Base-by-base conservation (phyloP, 2,329 filamentous ascomycete genomes). In the Neopestalotiopsis clavispora region DNA sequence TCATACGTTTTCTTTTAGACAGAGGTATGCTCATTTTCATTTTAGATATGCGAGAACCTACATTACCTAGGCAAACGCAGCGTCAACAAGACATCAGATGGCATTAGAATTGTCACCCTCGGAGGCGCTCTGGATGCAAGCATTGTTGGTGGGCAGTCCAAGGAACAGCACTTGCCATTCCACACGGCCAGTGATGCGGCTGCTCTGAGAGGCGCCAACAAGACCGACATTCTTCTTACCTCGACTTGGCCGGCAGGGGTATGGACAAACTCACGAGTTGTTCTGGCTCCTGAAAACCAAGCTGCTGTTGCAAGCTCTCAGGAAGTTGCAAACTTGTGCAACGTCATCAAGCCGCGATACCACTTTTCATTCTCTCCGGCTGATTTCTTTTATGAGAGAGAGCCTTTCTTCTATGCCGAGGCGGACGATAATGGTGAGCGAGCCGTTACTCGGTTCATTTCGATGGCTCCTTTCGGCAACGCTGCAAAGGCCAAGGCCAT, bases 31-130 rank as follows among this genome's bases (percentile, higher is more conserved):
- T 49, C 14, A 45, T 28, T 3, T 32, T 4, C 6, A 59, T n/a
- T 65, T 34, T 28, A 91, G 74, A 86, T 99, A 20, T 97, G 94
- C 78, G 87, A 91, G n/a, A 98, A 99, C 77, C 87, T 99, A 12
- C 93, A 94, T 80, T 97, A 92, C 75, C 88, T 99, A 0, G 95
- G 93, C 68, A 97, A 96, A 80, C 91, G 94, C 75, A 94, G 93
- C 70, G 91, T 92, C 14, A 92, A 94, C 66, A 98, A 96, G 79
- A 98, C 95, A 0, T 92, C 93, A 0, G 95, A 98, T 72, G 95
- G 95, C 1, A 85, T 98, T 60, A 90, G 92, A 65, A 94, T 99
- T 71, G 93, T 95, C n/a, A 86, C 93, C 0, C 85, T 99, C 0
- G 95, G 95, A 32, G 96, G 96, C 0, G 84, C 86, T 42, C 82